Percentiles rank a stretch among this genome's conserved stretches.
Evolutionary conservation across 805 yeast species (phyloP).

Genomic region (Saturnispora saitoi): DNA sequence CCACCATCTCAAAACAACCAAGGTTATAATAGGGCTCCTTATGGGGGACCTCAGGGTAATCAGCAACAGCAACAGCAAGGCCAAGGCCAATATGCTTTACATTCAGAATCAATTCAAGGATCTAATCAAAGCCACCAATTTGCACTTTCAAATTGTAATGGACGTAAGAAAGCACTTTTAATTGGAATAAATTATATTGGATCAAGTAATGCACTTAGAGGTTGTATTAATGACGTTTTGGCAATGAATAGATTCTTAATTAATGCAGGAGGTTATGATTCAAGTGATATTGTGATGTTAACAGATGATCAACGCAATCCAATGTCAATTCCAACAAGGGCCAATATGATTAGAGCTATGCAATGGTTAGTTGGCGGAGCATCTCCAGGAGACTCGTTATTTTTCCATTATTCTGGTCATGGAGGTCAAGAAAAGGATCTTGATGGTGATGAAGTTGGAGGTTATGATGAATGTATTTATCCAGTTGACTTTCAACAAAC

Average conservation of each 20-base stretch:
- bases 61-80: slow-evolving; percentile 17
- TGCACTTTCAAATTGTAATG: slow-evolving; percentile 63
- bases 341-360: slow-evolving; percentile 70
- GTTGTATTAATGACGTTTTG: slow-evolving; percentile 73
- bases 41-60: slow-evolving; percentile 14
- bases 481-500: slow-evolving; percentile 43
- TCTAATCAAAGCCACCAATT: slow-evolving; percentile 25
- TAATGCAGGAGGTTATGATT: slow-evolving; percentile 37
- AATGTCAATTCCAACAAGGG: slow-evolving; percentile 50
- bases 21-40: neutral
- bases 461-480: slow-evolving; percentile 31
- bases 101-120: slow-evolving; percentile 23
- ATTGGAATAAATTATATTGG: slow-evolving; percentile 77
- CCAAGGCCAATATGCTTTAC: slow-evolving; percentile 16
- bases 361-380: slow-evolving; percentile 74
- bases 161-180: slow-evolving; percentile 63
- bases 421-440: slow-evolving; percentile 67
- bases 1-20: slow-evolving; percentile 6
- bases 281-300: slow-evolving; percentile 49
- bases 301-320: slow-evolving; percentile 46
- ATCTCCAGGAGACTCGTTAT: slow-evolving; percentile 64
- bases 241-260: slow-evolving; percentile 36
- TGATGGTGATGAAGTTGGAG: slow-evolving; percentile 31
- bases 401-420: slow-evolving; percentile 83
- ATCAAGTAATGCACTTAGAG: slow-evolving; percentile 49